Evolutionary conservation across 805 yeast species (phyloP).

Genomic region (Hanseniaspora thailandica): DNA sequence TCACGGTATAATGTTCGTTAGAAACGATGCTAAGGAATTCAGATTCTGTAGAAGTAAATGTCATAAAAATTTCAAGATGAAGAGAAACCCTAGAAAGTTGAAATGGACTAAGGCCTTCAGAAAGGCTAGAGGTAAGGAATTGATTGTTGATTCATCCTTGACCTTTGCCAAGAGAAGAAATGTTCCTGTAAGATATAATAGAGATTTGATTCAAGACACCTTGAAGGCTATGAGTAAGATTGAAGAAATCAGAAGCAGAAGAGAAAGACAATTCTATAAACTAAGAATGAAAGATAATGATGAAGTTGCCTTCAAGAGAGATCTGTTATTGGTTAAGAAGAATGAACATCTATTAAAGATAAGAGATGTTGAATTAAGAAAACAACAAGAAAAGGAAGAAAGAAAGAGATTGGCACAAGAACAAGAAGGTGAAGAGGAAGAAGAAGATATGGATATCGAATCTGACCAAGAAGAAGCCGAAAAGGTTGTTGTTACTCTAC

Average conservation of each 20-base stretch:
- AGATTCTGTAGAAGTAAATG: slow-evolving; percentile 96
- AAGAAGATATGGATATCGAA: slow-evolving; percentile 24
- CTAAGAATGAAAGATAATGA: slow-evolving; percentile 97
- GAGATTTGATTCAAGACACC: slow-evolving; percentile 90
- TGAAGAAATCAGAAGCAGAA: slow-evolving; percentile 87
- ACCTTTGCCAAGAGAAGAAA: slow-evolving; percentile 96
- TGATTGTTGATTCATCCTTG: slow-evolving; percentile 92
- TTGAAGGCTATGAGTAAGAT: slow-evolving; percentile 90
- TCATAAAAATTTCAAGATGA: slow-evolving; percentile 92
- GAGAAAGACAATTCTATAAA: slow-evolving; percentile 98
- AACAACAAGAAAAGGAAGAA: slow-evolving; percentile 59
- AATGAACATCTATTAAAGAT: slow-evolving; percentile 82
- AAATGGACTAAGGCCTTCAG: slow-evolving; percentile 98
- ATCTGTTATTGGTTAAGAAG: slow-evolving; percentile 74
- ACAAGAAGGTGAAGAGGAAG: slow-evolving; percentile 37
- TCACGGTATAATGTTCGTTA: slow-evolving; percentile 93
- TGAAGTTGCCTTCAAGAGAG: slow-evolving; percentile 72
- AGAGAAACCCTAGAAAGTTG: slow-evolving; percentile 95
- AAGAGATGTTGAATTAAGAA: slow-evolving; percentile 85
- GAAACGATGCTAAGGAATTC: slow-evolving; percentile 96
- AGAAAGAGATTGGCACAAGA: slow-evolving; percentile 42
- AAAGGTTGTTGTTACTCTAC: slow-evolving; percentile 45
- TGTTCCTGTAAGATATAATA: slow-evolving; percentile 93
- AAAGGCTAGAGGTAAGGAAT: slow-evolving; percentile 96
- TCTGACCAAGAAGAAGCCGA: slow-evolving; percentile 35